Base-by-base conservation (phyloP, 1,139 yeast species). In the Debaryomyces coudertii region DNA sequence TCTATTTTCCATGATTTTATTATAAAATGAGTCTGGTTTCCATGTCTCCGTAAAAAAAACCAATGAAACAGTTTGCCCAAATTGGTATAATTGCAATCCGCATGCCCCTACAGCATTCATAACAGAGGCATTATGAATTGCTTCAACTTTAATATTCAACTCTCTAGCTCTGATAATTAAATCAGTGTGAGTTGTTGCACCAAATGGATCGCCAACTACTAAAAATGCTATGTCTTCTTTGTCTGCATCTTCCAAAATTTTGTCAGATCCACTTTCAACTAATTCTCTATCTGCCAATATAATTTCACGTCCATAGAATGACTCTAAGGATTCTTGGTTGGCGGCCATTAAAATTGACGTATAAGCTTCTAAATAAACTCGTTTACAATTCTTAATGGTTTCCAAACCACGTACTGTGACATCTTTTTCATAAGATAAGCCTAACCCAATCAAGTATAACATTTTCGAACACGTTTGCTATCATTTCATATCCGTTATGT, bases 51-150 rank as follows among this genome's bases (percentile, higher is more conserved):
- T 92, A 77, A 93, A 93, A 65, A 93, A 93, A 3, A 93, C 99
- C 63, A 93, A 77, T 1, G 97, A 90, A 12, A 93, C 95, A 11
- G 98, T 90, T 69, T 93, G 99, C 7, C 99, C 99, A 68, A 92
- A 93, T 58, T 87, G 92, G 68, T 93, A 93, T 50, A 93, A 77
- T 66, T 93, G 99, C 53, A 93, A 77, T 20, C 99, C 99, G 71
- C 97, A 90, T 1, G 97, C 96, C 11, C 99, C 99, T 20, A 93
- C 96, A 0, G 99, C 99, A 63, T 93, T 93, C 97, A 93, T 90
- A 18, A 93, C 95, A 20, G 96, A 88, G 2, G 99, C 99, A 66
- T 93, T 93, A 69, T 93, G 99, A 48, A 93, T 82, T 42, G 88
- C 80, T 60, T 88, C 95, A 38, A 88, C 90, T 47, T 78, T 73